Evolutionary conservation across 176 grass and related monocot genomes (phyloP).

Genomic region (Secale cereale): DNA sequence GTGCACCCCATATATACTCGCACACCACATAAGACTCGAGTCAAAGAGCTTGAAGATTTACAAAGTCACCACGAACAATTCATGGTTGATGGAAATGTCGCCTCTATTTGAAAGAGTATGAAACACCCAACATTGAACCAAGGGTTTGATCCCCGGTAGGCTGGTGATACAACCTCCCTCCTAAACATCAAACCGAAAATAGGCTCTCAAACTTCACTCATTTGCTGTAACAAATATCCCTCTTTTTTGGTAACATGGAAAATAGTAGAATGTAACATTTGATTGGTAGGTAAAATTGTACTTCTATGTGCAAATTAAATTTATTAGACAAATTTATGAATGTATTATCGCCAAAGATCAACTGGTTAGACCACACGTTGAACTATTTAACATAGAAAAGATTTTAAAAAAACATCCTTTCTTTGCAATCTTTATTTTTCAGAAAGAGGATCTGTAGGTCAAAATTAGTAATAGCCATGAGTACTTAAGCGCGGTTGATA

Average conservation of each 20-base stretch:
- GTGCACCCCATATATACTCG: neutral
- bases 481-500: neutral
- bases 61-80: too few relatives aligned
- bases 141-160: neutral
- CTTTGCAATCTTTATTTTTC: neutral
- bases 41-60: neutral
- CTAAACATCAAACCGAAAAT: neutral
- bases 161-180: neutral
- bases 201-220: too few relatives aligned
- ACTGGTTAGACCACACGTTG: neutral
- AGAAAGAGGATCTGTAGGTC: neutral
- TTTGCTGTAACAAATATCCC: too few relatives aligned
- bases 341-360: neutral
- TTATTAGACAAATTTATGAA: neutral
- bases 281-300: too few relatives aligned
- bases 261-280: too few relatives aligned
- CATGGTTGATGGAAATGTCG: neutral
- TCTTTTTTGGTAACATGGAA: too few relatives aligned
- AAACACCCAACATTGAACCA: neutral
- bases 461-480: conserved; percentile 1
- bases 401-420: neutral
- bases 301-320: neutral
- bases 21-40: neutral
- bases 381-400: conserved; percentile 1
- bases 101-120: neutral